A percentile compares a stretch with the other conserved stretches of the same genome.
phyloP scores from a whole-genome alignment of 2,329 filamentous ascomycete species.

The Arthrobotrys iridis region DNA sequence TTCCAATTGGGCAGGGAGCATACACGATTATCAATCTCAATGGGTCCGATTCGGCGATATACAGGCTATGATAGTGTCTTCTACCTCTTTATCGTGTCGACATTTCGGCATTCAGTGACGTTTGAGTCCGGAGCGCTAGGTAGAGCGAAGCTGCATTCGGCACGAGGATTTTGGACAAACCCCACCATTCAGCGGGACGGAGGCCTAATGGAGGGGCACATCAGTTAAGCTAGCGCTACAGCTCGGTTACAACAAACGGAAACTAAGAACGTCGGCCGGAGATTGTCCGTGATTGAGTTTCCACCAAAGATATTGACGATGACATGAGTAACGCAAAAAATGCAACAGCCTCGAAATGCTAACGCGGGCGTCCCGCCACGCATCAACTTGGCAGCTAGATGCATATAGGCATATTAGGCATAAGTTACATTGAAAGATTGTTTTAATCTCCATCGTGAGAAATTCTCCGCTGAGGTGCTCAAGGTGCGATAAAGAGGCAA shows the following conservation, averaged over 20 bases:
- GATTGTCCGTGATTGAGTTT: constrained; percentile 30
- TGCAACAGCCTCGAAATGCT: constrained; percentile 1
- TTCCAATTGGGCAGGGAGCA: neutral
- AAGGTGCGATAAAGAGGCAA: no score
- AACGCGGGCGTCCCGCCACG: no score
- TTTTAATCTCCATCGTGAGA: no score
- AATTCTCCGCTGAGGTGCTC: no score
- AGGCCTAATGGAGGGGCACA: neutral
- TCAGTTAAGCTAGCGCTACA: neutral
- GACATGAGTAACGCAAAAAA: constrained; percentile 7
- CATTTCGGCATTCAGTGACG: constrained; percentile 40
- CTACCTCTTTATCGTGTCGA: constrained; percentile 14
- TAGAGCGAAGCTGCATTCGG: constrained; percentile 29
- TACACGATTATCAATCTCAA: constrained; percentile 9
- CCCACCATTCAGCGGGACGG: constrained; percentile 12
- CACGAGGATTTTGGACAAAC: constrained; percentile 15
- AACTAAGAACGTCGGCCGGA: constrained; percentile 11
- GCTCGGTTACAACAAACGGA: constrained; percentile 2
- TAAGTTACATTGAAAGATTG: no score
- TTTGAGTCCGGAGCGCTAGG: no score
- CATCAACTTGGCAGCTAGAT: no score
- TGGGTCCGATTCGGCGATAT: constrained; percentile 35
- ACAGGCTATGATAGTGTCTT: neutral
- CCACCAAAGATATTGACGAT: no score
- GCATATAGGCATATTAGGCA: neutral